phyloP scores from a whole-genome alignment of 345 rosid species.

The Sonneratia caseolaris region DNA sequence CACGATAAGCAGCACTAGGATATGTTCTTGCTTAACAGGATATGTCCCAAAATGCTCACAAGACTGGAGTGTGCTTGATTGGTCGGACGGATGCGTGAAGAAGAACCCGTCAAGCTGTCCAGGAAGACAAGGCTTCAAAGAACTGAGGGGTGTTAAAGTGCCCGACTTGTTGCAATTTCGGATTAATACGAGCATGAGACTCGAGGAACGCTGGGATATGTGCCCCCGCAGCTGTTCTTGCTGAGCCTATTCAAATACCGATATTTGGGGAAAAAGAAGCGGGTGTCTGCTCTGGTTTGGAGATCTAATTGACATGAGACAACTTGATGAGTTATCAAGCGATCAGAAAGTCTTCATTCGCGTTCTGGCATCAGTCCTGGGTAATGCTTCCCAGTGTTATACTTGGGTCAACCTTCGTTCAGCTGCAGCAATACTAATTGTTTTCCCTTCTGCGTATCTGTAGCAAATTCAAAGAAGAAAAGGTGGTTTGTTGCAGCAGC shows the following conservation, averaged over 20 bases:
- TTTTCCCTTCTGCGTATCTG: not conserved
- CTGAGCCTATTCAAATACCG: conserved; percentile 3
- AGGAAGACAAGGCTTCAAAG: conserved; percentile 13
- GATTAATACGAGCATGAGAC: not conserved
- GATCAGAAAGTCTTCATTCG: not conserved
- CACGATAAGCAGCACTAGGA: not conserved
- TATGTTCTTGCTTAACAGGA: conserved; percentile 3
- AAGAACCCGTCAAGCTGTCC: not conserved
- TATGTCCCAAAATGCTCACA: too few relatives aligned
- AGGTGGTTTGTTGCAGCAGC: not conserved
- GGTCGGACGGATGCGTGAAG: too few relatives aligned
- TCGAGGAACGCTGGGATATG: not conserved
- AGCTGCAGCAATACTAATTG: not conserved
- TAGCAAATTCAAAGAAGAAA: not conserved
- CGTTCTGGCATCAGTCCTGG: not conserved
- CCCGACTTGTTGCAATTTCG: conserved; percentile 11
- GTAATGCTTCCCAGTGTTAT: not conserved
- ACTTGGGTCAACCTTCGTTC: too few relatives aligned
- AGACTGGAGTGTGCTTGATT: too few relatives aligned
- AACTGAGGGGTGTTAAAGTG: conserved; percentile 11
- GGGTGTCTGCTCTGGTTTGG: conserved; percentile 9
- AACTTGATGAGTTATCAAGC: not conserved
- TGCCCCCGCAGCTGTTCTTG: conserved; percentile 9
- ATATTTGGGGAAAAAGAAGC: not conserved
- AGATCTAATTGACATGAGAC: conserved; percentile 9